Evolutionary conservation across 805 yeast genomes (phyloP).

Genomic region (Candida krabiensis): DNA sequence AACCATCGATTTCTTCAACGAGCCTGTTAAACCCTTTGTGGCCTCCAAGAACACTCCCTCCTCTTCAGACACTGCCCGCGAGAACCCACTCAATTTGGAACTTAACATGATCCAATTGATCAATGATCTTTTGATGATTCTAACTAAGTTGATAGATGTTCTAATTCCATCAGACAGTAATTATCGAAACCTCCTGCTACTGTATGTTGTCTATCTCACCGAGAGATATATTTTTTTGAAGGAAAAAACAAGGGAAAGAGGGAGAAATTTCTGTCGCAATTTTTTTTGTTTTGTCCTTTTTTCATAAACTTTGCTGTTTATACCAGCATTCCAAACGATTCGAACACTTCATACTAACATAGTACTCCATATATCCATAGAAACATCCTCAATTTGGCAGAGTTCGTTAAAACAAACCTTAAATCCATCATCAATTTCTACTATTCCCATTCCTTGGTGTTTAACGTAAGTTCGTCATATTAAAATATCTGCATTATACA

Average conservation of each 20-base stretch:
- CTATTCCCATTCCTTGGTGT: constrained; percentile 11
- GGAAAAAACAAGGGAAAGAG: too few species aligned
- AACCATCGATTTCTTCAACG: constrained; percentile 18
- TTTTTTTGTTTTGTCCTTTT: too few species aligned
- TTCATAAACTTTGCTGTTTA: too few species aligned
- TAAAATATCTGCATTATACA: not conserved
- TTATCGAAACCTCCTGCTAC: constrained; percentile 21
- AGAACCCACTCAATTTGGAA: constrained; percentile 1
- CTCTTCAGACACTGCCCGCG: not conserved
- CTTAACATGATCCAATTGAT: constrained; percentile 17
- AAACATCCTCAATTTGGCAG: constrained; percentile 18
- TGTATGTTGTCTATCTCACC: constrained; percentile 17
- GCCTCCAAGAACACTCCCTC: not conserved
- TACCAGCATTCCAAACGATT: too few species aligned
- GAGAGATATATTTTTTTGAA: too few species aligned
- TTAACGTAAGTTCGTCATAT: constrained; percentile 10
- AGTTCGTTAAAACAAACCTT: constrained; percentile 11
- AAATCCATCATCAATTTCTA: constrained; percentile 10
- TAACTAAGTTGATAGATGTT: constrained; percentile 19
- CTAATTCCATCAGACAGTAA: constrained; percentile 24
- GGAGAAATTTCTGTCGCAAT: too few species aligned
- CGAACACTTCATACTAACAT: not conserved
- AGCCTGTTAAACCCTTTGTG: constrained; percentile 8
- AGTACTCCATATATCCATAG: constrained; percentile 14
- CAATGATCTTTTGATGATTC: constrained; percentile 16